These are phyloP conservation scores for Stylosanthes scabra DNA, from an alignment of 331 rosid species.

Conservation along the genomic window DNA sequence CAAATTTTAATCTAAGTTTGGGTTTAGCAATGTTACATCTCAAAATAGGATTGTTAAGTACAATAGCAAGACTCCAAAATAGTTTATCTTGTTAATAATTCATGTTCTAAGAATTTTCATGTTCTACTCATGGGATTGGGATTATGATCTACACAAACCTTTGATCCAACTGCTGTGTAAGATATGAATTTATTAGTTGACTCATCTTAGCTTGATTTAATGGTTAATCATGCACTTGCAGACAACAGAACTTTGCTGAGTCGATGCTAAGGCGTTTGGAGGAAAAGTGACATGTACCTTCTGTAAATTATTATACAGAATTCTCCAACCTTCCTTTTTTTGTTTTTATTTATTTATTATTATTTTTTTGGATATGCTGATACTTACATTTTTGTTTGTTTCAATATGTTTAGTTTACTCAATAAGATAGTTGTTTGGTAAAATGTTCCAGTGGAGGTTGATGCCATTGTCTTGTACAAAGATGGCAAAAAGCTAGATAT, in stretches of 20 bases:
- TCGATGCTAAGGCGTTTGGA: conserved; percentile 76
- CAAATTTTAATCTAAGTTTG: background rate
- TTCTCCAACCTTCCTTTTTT: background rate
- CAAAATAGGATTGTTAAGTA: conserved; percentile 1
- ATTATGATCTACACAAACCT: background rate
- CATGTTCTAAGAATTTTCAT: no score
- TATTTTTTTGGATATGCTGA: background rate
- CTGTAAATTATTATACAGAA: conserved; percentile 11
- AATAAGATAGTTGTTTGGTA: conserved; percentile 20
- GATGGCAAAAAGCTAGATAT: background rate
- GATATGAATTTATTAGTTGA: background rate
- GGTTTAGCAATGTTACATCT: conserved; percentile 8
- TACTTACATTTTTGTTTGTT: conserved; percentile 26
- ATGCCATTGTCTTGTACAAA: background rate
- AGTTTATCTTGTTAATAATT: conserved; percentile 16
- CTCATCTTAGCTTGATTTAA: background rate
- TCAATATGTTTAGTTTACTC: conserved; percentile 11
- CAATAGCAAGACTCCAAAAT: background rate
- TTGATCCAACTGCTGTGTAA: background rate
- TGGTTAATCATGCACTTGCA: conserved; percentile 46
- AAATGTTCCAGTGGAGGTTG: background rate
- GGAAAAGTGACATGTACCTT: conserved; percentile 55
- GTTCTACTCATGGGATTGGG: no score
- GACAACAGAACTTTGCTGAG: conserved; percentile 94
- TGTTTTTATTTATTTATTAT: no score